Evolutionary conservation across 768 basidiomycete genomes (phyloP).

Genomic region (Saitozyma sp.): DNA sequence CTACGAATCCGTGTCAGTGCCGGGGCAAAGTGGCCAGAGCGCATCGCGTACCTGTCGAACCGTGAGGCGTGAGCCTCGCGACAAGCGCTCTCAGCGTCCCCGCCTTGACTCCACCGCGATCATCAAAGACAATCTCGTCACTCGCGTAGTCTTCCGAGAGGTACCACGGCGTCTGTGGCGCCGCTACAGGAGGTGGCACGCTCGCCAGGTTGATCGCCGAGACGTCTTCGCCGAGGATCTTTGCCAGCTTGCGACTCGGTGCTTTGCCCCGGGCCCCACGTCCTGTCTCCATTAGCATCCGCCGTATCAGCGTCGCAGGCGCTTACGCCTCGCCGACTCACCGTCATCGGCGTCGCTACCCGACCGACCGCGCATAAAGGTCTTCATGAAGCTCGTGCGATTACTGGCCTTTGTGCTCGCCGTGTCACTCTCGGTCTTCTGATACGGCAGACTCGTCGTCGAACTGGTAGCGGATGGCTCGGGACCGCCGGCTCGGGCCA

Average conservation of each 20-base stretch:
- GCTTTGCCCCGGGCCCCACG: neutral
- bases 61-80: constrained; percentile 87
- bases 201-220: constrained; percentile 12
- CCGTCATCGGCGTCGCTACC: constrained; percentile 36
- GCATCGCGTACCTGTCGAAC: constrained; percentile 67
- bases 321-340: constrained; percentile 15
- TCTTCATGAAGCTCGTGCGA: constrained; percentile 20
- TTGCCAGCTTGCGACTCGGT: constrained; percentile 43
- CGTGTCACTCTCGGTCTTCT: constrained; percentile 36
- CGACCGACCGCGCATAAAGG: constrained; percentile 31
- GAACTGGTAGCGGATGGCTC: constrained; percentile 21
- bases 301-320: neutral
- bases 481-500: constrained; percentile 8
- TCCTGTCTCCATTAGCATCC: neutral
- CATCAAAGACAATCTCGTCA: constrained; percentile 78
- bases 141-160: constrained; percentile 75
- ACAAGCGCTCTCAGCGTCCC: constrained; percentile 84
- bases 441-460: constrained; percentile 38
- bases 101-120: constrained; percentile 78
- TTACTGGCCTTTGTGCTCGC: constrained; percentile 31
- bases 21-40: neutral
- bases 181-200: constrained; percentile 1
- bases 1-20: constrained; percentile 51
- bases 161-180: constrained; percentile 67
- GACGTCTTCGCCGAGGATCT: constrained; percentile 46